Evolutionary conservation across 441 rosid species (phyloP).

Genomic region (Cnidoscolus chayamansa): DNA sequence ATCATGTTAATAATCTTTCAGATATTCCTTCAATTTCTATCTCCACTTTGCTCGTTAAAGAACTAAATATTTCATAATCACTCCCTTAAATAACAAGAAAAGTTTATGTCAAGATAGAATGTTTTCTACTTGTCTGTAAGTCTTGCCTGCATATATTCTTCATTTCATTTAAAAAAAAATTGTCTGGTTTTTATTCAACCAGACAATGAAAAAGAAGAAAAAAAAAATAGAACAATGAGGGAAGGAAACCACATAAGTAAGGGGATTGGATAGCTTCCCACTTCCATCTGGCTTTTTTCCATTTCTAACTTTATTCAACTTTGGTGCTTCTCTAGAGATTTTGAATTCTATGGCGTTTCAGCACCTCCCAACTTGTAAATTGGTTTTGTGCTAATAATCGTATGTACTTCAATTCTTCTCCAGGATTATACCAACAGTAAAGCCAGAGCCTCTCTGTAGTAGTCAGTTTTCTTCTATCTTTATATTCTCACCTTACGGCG

Average conservation of each 20-base stretch:
- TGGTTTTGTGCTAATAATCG: background rate
- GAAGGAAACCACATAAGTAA: no score
- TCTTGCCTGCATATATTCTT: background rate
- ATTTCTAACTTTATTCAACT: background rate
- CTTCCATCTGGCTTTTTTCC: no score
- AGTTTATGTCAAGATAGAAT: no score
- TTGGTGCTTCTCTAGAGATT: background rate
- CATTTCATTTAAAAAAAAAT: background rate
- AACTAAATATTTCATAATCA: background rate
- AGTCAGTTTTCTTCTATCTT: background rate
- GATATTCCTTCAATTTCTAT: background rate
- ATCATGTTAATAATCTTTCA: background rate
- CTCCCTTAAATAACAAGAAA: background rate
- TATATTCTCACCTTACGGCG: no score
- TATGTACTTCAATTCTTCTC: constrained; percentile 15
- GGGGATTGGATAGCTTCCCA: no score
- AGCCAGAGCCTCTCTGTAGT: constrained; percentile 68
- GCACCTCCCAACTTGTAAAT: background rate
- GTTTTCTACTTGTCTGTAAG: background rate
- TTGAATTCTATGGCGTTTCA: constrained; percentile 1
- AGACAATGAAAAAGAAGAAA: no score
- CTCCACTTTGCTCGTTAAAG: background rate
- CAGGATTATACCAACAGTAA: constrained; percentile 78
- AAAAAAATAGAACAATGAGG: no score
- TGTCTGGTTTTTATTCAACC: background rate